Evolutionary conservation across 495 filamentous ascomycete genomes (phyloP).

Genomic region (Parathielavia hyrcaniae): DNA sequence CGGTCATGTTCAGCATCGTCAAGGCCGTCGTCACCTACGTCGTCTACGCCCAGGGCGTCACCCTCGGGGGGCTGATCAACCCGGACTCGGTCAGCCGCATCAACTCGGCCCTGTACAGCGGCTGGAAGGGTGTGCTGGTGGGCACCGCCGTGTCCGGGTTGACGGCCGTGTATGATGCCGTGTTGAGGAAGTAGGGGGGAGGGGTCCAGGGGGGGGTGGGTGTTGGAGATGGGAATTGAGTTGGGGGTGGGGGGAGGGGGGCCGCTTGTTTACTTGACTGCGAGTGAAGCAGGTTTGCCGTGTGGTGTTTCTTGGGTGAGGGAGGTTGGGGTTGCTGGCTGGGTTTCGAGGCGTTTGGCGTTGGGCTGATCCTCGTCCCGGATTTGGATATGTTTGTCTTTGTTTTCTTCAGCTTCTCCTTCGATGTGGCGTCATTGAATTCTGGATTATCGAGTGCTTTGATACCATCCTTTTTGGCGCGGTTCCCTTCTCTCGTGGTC

Average conservation of each 20-base stretch:
- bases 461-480: constrained; percentile 13
- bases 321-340: not conserved
- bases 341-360: not conserved
- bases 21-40: constrained; percentile 75
- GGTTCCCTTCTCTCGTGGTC: constrained; percentile 2
- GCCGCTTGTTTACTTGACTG: not conserved
- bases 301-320: not conserved
- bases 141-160: constrained; percentile 65
- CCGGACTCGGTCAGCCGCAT: constrained; percentile 54
- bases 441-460: constrained; percentile 8
- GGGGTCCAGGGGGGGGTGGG: no score
- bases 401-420: not conserved
- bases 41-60: constrained; percentile 65
- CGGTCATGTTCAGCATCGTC: constrained; percentile 78
- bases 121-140: constrained; percentile 62
- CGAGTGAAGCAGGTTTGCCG: not conserved
- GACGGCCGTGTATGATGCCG: constrained; percentile 73
- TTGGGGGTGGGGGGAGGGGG: not conserved
- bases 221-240: not conserved
- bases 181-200: constrained; percentile 58
- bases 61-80: constrained; percentile 57
- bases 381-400: not conserved
- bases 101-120: constrained; percentile 61
- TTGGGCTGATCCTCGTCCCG: constrained; percentile 1
- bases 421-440: constrained; percentile 11